Percentiles rank a stretch among this genome's conserved stretches.
Evolutionary conservation across 164 flowering plant genomes (phyloP).

Genomic region (Hamamelis virginiana): DNA sequence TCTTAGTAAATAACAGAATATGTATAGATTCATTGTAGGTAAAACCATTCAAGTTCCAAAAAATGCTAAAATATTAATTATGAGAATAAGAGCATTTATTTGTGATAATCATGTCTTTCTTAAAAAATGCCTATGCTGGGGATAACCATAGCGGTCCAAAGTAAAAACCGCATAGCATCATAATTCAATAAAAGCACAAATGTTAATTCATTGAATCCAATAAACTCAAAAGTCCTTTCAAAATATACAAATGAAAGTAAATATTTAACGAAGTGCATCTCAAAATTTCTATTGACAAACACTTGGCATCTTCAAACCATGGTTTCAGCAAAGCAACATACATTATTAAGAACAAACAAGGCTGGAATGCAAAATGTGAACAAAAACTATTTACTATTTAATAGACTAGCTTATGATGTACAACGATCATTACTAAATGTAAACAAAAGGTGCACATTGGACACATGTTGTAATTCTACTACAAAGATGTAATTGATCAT

Average conservation of each 20-base stretch:
- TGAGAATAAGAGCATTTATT: neutral
- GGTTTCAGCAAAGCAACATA: neutral
- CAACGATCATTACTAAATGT: too few relatives aligned
- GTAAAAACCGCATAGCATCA: neutral
- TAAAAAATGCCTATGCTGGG: neutral
- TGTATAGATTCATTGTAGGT: neutral
- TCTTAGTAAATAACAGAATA: conserved; percentile 5
- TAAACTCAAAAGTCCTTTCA: neutral
- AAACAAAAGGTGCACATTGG: too few relatives aligned
- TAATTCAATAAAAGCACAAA: neutral
- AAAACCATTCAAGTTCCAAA: neutral
- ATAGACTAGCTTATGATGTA: too few relatives aligned
- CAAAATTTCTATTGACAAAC: neutral
- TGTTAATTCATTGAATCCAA: neutral
- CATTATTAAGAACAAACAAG: neutral
- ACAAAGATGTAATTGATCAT: too few relatives aligned
- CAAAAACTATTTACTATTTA: neutral
- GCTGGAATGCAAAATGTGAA: neutral
- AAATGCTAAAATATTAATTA: neutral
- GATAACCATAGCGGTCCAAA: neutral
- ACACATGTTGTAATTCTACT: too few relatives aligned
- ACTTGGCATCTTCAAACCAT: neutral
- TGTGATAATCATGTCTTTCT: neutral
- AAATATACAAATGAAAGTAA: neutral
- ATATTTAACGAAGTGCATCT: neutral